Percentiles rank a stretch among this genome's conserved stretches.
Conservation (phyloP, 208 protist species). For the Crithidia bombi region DNA sequence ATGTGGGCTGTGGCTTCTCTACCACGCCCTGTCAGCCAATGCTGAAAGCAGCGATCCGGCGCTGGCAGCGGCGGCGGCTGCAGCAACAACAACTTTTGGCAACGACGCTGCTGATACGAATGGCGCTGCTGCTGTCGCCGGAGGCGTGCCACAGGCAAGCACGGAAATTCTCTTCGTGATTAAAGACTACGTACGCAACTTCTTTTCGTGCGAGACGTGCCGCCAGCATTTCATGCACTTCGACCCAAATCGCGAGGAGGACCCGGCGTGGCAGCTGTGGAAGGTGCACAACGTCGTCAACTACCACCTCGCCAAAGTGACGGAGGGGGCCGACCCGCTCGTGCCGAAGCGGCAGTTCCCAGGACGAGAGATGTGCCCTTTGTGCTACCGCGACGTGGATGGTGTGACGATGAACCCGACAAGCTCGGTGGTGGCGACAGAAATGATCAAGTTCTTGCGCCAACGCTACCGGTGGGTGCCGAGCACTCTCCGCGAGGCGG, state of each 20-base stretch:
- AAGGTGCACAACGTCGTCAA: conserved; percentile 80
- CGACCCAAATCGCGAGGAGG: conserved; percentile 26
- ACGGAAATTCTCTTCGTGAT: conserved; percentile 44
- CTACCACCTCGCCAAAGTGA: conserved; percentile 35
- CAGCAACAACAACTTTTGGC: background rate
- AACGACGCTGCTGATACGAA: background rate
- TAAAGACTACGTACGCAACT: conserved; percentile 61
- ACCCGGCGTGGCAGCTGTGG: conserved; percentile 66
- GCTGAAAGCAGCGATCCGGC: background rate
- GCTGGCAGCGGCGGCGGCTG: background rate
- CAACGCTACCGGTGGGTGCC: conserved; percentile 50
- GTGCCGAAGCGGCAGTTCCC: conserved; percentile 75
- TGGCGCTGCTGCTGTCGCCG: background rate
- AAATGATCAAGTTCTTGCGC: conserved; percentile 31
- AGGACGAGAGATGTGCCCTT: conserved; percentile 25
- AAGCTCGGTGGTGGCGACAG: conserved; percentile 2
- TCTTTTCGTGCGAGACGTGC: conserved; percentile 66
- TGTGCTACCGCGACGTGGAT: conserved; percentile 29
- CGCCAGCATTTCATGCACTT: conserved; percentile 64
- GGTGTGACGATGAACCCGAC: background rate
- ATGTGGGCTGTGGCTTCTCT: conserved; percentile 80
- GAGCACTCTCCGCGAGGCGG: conserved; percentile 13
- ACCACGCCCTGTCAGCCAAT: conserved; percentile 63
- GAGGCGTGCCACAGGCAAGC: background rate
- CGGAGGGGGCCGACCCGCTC: conserved; percentile 47